Base-by-base conservation (phyloP, 2,329 filamentous ascomycete genomes). In the Coleophoma crateriformis region DNA sequence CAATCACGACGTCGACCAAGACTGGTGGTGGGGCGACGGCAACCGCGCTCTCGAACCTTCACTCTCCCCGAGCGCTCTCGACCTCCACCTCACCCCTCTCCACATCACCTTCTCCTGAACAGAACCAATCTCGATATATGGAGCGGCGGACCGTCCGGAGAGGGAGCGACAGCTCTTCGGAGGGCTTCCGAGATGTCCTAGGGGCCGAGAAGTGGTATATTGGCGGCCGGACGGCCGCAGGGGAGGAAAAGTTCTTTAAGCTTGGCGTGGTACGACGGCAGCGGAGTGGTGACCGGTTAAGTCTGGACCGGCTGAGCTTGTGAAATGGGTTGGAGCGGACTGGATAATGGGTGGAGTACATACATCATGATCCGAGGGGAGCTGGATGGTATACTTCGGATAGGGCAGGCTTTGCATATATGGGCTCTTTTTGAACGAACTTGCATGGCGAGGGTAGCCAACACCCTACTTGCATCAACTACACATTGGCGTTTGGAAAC, bases 171-270 rank as follows among this genome's bases (percentile, higher is more conserved):
- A 88, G 84, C 67, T 86, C 81, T 54, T 84, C 78, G 47, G 87
- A 90, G 61, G 87, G 87, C 2, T 90, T 90, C 65, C 74, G 85
- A 47, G 87, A 90, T 53, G 84, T 83, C 34, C 67, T 82, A 45
- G 85, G 84, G 2, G 78, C 80, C 1, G 87, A 91, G 56, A 90
- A 88, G 69, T 89, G 87, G 85, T 91, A 90, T 61, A 87, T 91
- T 48, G 87, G 87, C 19, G 87, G 87, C 7, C 73, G 85, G 62
- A 90, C 87, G 27, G 85, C 87, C 1, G 77, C 71, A 1, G 87
- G 87, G n/a, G 87, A 91, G 61, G 87, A 91, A 65, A 80, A 81
- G 61, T 90, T 89, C 70, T 91, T 90, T 67, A 89, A 89, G 70
- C 71, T 91, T 41, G 87, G 86, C 40, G 87, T 91, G 56, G 82